Conservation (phyloP, 805 yeast genomes). For the Candida morakotiae region DNA sequence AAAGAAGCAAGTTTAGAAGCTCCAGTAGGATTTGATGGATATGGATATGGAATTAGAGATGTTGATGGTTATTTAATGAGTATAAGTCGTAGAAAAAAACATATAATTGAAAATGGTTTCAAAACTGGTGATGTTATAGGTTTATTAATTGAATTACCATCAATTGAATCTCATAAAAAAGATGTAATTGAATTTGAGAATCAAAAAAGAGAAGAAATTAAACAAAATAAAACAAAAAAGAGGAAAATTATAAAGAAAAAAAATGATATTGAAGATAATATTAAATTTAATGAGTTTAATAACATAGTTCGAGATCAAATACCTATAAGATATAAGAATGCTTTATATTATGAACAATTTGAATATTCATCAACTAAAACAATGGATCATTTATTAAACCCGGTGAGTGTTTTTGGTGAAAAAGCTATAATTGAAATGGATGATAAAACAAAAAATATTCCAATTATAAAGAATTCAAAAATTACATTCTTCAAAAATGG, state of each 20-base stretch:
- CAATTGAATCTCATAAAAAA: conserved; percentile 38
- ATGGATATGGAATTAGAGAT: conserved; percentile 89
- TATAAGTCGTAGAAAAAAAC: conserved; percentile 57
- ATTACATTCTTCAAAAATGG: conserved; percentile 81
- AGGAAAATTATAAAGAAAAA: conserved; percentile 15
- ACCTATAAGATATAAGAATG: conserved; percentile 77
- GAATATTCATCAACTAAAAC: conserved; percentile 69
- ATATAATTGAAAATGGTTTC: conserved; percentile 52
- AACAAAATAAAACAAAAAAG: conserved; percentile 9
- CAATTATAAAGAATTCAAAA: conserved; percentile 52
- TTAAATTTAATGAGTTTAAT: conserved; percentile 16
- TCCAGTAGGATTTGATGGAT: conserved; percentile 93
- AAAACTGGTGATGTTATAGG: conserved; percentile 82
- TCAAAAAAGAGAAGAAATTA: conserved; percentile 6
- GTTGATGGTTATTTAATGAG: conserved; percentile 72
- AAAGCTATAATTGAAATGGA: conserved; percentile 53
- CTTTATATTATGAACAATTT: conserved; percentile 76
- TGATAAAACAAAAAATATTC: conserved; percentile 28
- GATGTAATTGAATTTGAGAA: conserved; percentile 30
- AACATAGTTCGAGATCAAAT: conserved; percentile 76
- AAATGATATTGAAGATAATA: conserved; percentile 13
- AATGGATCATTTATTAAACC: conserved; percentile 72
- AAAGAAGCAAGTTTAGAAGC: conserved; percentile 89
- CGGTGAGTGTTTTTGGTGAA: conserved; percentile 68
- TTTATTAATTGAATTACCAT: conserved; percentile 66